A percentile compares a stretch with the other conserved stretches of the same genome.
Evolutionary conservation across 176 grass and related monocot species (phyloP).

Genomic region (Aegilops tauschii): DNA sequence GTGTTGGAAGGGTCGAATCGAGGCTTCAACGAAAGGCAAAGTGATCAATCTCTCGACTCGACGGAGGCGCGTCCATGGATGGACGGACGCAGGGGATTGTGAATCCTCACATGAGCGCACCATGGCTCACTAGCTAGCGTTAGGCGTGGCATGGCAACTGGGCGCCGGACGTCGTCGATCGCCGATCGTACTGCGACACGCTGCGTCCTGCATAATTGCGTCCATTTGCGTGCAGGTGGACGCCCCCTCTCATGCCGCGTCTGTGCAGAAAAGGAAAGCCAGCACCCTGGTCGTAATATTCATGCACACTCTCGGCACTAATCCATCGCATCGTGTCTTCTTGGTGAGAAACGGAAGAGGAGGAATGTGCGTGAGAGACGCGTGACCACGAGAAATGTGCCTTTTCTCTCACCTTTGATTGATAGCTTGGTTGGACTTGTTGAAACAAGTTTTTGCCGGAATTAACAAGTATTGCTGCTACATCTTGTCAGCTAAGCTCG

Average conservation of each 20-base stretch:
- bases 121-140: slow-evolving; percentile 3
- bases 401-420: not conserved
- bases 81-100: not conserved
- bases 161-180: not conserved
- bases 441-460: not conserved
- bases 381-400: not conserved
- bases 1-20: not conserved
- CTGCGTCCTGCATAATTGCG: slow-evolving; percentile 6
- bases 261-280: not conserved
- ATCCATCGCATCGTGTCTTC: not conserved
- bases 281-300: not conserved
- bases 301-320: not conserved
- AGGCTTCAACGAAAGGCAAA: not conserved
- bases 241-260: not conserved
- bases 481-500: slow-evolving; percentile 12
- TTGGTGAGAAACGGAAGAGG: not conserved
- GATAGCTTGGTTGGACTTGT: not conserved
- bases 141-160: not conserved
- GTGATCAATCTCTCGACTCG: not conserved
- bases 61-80: not conserved
- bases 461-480: not conserved
- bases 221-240: slow-evolving; percentile 21
- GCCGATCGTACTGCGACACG: not conserved
- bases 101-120: slow-evolving; percentile 52
- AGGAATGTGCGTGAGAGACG: not conserved